Evolutionary conservation across 73 alveolate genomes (phyloP), one percentile per base, ranked within the genome.

Genomic region (Durusdinium trenchii): DNA sequence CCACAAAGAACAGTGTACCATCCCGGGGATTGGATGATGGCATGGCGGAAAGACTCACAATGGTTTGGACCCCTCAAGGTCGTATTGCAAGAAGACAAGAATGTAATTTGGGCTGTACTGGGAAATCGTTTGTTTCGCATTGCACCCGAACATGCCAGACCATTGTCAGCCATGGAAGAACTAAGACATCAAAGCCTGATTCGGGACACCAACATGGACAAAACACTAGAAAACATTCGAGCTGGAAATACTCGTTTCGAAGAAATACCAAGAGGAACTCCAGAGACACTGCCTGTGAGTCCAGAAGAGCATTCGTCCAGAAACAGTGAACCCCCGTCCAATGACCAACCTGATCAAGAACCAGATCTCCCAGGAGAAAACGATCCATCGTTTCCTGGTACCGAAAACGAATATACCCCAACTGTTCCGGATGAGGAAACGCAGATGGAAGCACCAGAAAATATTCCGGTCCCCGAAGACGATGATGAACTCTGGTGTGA

Each of bases 81-180:
- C 14, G 60, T 79, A 3, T 26, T 45, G 10, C 89, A 79, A 18
- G 89, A 79, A 46, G 42, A 42, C 7, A 28, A 42, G 6, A 3
- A 7, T 20, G 64, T 46, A 20, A 64, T 79, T 61, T 79, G 89
- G 89, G 64, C 32, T 18, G 14, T 64, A 5, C 3, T 4, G 64
- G 64, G 45, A 23, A 3, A 12, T 10, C 7, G 30, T 6, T 42
- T 79, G 40, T 79, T 12, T 23, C 14, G 89, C 3, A 40, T 46
- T 10, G 89, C 89, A 23, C 89, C 89, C 9, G 89, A 79, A 79
- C 89, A 79, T 45, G 64, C 45, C 43, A 35, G 89, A 46, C 36
- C 60, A 16, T 14, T 79, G 64, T 43, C 64, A 18, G 89, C 89
- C 10, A 43, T 79, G 48, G 89, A 79, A 45, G 43, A 79, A 14